A percentile compares a stretch with the other conserved stretches of the same genome.
phyloP scores from a whole-genome alignment of 306 rosid species.

The Prinsepia uniflora region DNA sequence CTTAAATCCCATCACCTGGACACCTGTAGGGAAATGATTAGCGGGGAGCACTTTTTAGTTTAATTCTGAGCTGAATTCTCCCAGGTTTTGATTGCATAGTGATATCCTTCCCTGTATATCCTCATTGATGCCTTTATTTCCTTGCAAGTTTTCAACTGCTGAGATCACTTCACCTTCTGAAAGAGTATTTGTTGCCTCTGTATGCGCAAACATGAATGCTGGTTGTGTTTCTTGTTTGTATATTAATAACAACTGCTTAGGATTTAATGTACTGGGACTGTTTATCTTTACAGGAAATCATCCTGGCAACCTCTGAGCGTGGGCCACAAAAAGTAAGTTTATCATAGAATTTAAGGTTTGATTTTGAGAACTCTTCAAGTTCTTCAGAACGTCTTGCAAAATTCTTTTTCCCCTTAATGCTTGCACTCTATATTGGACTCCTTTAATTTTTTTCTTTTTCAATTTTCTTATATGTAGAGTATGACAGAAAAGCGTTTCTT shows the following conservation, averaged over 20 bases:
- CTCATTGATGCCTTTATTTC: background rate
- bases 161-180: conserved; percentile 18
- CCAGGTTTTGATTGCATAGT: background rate
- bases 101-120: conserved; percentile 17
- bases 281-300: conserved; percentile 66
- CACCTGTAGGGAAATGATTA: background rate
- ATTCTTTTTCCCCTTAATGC: background rate
- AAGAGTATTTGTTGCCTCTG: conserved; percentile 9
- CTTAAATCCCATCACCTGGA: conserved; percentile 14
- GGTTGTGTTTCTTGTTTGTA: conserved; percentile 1
- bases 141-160: conserved; percentile 10
- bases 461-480: conserved; percentile 33
- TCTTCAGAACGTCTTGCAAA: background rate
- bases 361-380: background rate
- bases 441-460: background rate
- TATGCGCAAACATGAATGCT: conserved; percentile 14
- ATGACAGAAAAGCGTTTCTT: conserved; percentile 62
- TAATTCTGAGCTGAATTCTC: background rate
- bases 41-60: background rate
- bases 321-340: conserved; percentile 44
- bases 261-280: background rate
- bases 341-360: conserved; percentile 9
- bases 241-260: background rate
- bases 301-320: conserved; percentile 64
- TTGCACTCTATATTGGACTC: background rate